Percentiles rank a stretch among this genome's conserved stretches.
phyloP scores from a whole-genome alignment of 2,329 filamentous ascomycete species.

The Arachnomyces sp. region DNA sequence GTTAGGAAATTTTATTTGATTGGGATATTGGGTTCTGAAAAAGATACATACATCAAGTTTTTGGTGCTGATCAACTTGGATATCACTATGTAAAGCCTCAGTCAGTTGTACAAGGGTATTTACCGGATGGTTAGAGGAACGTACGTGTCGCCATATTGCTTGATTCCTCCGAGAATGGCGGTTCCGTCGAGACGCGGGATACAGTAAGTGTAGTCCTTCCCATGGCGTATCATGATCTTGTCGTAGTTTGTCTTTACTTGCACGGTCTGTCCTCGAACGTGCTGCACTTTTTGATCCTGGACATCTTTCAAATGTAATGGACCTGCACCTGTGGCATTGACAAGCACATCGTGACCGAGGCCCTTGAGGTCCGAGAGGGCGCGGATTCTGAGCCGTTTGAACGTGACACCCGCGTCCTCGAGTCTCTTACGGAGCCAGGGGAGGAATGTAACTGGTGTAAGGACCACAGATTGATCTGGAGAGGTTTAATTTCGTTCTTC shows the following conservation, averaged over 20 bases:
- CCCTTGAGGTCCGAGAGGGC: conserved; percentile 14
- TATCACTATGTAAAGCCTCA: too few species aligned
- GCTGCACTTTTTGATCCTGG: conserved; percentile 11
- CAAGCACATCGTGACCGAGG: conserved; percentile 18
- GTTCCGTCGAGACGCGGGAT: conserved; percentile 19
- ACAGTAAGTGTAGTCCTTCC: conserved; percentile 20
- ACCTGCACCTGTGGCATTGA: conserved; percentile 20
- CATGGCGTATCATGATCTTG: conserved; percentile 20
- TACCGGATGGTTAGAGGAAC: too few species aligned
- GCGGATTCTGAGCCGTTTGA: conserved; percentile 12
- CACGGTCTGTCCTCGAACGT: conserved; percentile 20
- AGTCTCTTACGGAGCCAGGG: conserved; percentile 17
- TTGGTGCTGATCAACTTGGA: too few species aligned
- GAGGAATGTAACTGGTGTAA: conserved; percentile 18
- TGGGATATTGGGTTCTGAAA: too few species aligned
- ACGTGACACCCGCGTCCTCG: conserved; percentile 16
- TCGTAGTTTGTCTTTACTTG: conserved; percentile 16
- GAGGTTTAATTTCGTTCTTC: too few species aligned
- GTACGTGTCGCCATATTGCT: conserved; percentile 9
- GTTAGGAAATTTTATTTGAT: too few species aligned
- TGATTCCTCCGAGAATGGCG: conserved; percentile 18
- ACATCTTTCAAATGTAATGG: conserved; percentile 14
- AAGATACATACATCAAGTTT: too few species aligned
- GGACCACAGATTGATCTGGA: conserved; percentile 12
- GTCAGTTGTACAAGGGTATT: too few species aligned